These are phyloP conservation scores for Diaporthe citrichinensis DNA, from an alignment of 2,329 filamentous ascomycete species.

Conservation along the genomic window DNA sequence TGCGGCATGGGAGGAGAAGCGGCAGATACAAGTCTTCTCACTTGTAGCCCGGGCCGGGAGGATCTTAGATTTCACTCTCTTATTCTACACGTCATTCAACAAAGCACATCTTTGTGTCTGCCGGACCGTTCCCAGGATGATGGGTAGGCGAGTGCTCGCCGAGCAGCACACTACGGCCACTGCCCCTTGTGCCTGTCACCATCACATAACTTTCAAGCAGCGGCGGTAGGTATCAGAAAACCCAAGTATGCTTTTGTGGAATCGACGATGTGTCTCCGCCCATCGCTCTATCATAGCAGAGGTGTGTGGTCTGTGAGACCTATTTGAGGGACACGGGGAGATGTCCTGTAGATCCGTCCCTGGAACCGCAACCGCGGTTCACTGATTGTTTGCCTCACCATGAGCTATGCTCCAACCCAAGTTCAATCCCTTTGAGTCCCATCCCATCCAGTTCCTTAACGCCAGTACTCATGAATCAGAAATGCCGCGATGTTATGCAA, in stretches of 20 bases:
- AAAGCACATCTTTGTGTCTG: too few species aligned
- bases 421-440: not conserved
- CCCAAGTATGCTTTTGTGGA: slow-evolving; percentile 29
- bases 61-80: too few species aligned
- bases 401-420: not conserved
- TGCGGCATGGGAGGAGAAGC: too few species aligned
- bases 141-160: not conserved
- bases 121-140: not conserved
- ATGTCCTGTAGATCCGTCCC: slow-evolving; percentile 32
- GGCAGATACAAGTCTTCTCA: too few species aligned
- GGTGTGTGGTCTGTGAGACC: not conserved
- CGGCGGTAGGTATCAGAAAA: not conserved
- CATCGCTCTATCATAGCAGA: slow-evolving; percentile 24
- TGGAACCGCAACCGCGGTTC: not conserved
- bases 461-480: slow-evolving; percentile 19
- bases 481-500: slow-evolving; percentile 31
- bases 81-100: too few species aligned
- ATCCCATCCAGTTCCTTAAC: slow-evolving; percentile 26
- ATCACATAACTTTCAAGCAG: not conserved
- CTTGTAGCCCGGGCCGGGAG: too few species aligned
- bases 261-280: not conserved
- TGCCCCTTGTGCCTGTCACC: not conserved
- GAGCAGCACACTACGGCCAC: not conserved
- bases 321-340: not conserved
- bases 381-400: not conserved